These are phyloP conservation scores for Diplodia sapinea DNA, from an alignment of 2,329 filamentous ascomycete genomes.

Conservation along the genomic window DNA sequence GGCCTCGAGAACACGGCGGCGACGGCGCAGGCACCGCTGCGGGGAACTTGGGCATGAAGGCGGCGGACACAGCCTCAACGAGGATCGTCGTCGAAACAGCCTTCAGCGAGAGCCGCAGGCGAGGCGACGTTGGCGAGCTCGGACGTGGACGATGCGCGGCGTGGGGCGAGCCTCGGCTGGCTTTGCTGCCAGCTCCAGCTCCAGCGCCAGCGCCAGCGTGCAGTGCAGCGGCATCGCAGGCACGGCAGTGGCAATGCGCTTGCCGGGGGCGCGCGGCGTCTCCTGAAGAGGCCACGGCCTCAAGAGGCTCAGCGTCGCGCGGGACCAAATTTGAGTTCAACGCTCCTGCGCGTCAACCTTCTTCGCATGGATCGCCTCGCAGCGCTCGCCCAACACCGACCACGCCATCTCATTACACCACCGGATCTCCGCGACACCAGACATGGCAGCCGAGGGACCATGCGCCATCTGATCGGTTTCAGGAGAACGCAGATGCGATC, in stretches of 20 bases:
- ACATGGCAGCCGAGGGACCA: not conserved
- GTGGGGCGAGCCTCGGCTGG: slow-evolving; percentile 17
- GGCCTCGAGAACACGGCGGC: not conserved
- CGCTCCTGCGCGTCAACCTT: slow-evolving; percentile 25
- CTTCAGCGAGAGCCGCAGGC: slow-evolving; percentile 13
- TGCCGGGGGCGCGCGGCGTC: not conserved
- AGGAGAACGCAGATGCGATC: slow-evolving; percentile 27
- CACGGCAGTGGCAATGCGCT: not conserved
- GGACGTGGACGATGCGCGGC: not conserved
- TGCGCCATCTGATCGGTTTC: slow-evolving; percentile 26
- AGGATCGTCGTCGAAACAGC: slow-evolving; percentile 25
- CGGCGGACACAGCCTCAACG: slow-evolving; percentile 24
- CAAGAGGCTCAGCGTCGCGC: not conserved
- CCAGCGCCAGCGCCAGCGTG: no score
- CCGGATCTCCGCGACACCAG: slow-evolving; percentile 10
- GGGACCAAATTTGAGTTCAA: slow-evolving; percentile 22
- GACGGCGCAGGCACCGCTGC: not conserved
- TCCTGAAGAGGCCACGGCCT: not conserved
- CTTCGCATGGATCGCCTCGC: slow-evolving; percentile 25
- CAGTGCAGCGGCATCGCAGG: not conserved
- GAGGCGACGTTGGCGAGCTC: slow-evolving; percentile 3
- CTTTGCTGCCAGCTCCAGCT: not conserved
- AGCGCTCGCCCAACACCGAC: slow-evolving; percentile 15
- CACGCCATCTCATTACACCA: slow-evolving; percentile 25
- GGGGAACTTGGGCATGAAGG: slow-evolving; percentile 21